Percentiles rank a stretch among this genome's conserved stretches.
These are phyloP conservation scores for Yarrowia sp. DNA, from an alignment of 805 yeast species.

Conservation along the genomic window DNA sequence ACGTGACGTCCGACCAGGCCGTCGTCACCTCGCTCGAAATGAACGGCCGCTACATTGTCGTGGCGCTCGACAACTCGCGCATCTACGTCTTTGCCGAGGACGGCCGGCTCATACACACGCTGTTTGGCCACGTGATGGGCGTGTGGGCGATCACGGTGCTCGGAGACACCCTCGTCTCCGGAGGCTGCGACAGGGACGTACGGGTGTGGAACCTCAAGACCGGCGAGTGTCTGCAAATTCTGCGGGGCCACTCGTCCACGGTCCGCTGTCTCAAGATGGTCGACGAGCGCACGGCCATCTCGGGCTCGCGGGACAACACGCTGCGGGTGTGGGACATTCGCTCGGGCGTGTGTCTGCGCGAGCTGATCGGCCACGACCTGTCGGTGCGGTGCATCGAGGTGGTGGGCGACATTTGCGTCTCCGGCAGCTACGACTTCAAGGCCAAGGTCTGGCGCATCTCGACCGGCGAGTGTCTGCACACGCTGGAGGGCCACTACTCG, in stretches of 20 bases:
- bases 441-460: conserved; percentile 89
- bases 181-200: conserved; percentile 94
- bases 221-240: conserved; percentile 80
- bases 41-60: conserved; percentile 41
- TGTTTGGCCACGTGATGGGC: conserved; percentile 96
- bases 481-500: conserved; percentile 86
- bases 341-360: conserved; percentile 76
- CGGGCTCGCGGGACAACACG: conserved; percentile 89
- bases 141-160: conserved; percentile 95
- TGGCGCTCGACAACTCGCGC: conserved; percentile 46
- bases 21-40: conserved; percentile 44
- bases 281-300: conserved; percentile 70
- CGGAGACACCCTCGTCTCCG: conserved; percentile 87
- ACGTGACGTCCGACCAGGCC: conserved; percentile 40
- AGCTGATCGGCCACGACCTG: conserved; percentile 66
- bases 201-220: conserved; percentile 91
- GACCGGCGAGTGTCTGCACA: conserved; percentile 85
- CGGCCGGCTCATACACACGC: conserved; percentile 64
- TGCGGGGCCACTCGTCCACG: conserved; percentile 91
- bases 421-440: conserved; percentile 87
- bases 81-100: conserved; percentile 44
- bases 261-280: conserved; percentile 82
- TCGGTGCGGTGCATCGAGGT: conserved; percentile 77
- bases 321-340: conserved; percentile 94
- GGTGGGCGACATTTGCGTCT: conserved; percentile 67